phyloP scores from a whole-genome alignment of 2,329 filamentous ascomycete species.

The Coniochaeta hoffmannii region DNA sequence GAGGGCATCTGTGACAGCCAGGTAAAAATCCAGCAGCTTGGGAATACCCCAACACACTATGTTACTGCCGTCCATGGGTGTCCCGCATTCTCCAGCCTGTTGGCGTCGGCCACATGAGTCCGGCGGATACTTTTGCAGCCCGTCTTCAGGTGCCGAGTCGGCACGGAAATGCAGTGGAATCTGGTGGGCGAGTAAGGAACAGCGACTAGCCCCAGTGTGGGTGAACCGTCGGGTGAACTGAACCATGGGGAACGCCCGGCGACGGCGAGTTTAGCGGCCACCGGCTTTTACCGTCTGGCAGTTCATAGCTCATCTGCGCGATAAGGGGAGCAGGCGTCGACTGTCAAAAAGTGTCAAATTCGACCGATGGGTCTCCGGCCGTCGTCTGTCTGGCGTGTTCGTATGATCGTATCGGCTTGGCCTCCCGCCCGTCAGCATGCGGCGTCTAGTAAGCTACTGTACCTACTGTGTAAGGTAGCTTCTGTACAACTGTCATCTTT shows the following conservation, averaged over 20 bases:
- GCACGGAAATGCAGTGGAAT: background rate
- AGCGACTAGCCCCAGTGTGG: background rate
- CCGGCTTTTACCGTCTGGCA: background rate
- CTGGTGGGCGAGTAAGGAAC: background rate
- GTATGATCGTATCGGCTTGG: background rate
- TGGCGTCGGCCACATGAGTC: background rate
- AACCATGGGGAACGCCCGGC: background rate
- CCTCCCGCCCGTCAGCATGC: no score
- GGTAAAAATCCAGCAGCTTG: background rate
- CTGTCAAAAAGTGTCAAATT: background rate
- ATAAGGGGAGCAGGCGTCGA: background rate
- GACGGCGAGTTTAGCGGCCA: background rate
- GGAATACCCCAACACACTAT: background rate
- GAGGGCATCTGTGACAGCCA: background rate
- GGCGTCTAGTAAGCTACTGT: no score
- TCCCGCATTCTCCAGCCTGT: background rate
- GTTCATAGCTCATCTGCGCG: background rate
- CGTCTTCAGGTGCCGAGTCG: background rate
- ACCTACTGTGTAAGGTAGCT: no score
- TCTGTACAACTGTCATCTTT: no score
- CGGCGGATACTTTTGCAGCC: background rate
- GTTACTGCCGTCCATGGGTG: background rate
- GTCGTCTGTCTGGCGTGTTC: no score
- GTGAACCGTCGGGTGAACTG: background rate
- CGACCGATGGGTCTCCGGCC: background rate